A percentile compares a stretch with the other conserved stretches of the same genome.
These are phyloP conservation scores for Pyrenopolyporus hunteri DNA, from an alignment of 495 filamentous ascomycete species.

Conservation along the genomic window DNA sequence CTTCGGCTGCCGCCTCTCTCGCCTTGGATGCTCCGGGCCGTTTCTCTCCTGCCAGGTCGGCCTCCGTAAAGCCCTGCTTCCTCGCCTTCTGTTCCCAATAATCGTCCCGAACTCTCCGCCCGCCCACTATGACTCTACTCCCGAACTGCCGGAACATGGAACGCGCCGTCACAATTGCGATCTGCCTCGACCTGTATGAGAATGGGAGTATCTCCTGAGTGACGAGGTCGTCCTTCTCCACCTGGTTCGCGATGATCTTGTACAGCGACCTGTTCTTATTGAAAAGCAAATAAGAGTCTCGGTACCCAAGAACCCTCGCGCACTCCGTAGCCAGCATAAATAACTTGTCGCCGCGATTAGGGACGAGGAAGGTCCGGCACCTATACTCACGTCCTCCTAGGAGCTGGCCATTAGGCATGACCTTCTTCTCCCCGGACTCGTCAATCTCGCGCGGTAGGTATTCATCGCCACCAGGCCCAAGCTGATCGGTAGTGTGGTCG, in stretches of 20 bases:
- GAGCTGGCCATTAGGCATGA: slow-evolving; percentile 78
- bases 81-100: slow-evolving; percentile 98
- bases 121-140: slow-evolving; percentile 89
- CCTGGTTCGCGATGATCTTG: slow-evolving; percentile 97
- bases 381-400: slow-evolving; percentile 85
- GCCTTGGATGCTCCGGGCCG: slow-evolving; percentile 89
- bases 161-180: slow-evolving; percentile 96
- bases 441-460: slow-evolving; percentile 95
- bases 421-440: slow-evolving; percentile 92
- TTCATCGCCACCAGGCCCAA: slow-evolving; percentile 90
- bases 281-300: slow-evolving; percentile 97
- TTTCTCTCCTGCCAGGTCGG: slow-evolving; percentile 95
- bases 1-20: slow-evolving; percentile 76
- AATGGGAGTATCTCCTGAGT: slow-evolving; percentile 94
- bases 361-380: slow-evolving; percentile 92
- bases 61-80: slow-evolving; percentile 98
- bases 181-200: slow-evolving; percentile 96
- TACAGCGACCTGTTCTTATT: slow-evolving; percentile 98
- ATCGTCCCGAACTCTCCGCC: slow-evolving; percentile 91
- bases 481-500: slow-evolving; percentile 97
- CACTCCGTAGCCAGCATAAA: slow-evolving; percentile 99
- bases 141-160: slow-evolving; percentile 99
- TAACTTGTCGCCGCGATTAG: slow-evolving; percentile 85
- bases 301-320: slow-evolving; percentile 89
- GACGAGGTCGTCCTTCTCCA: slow-evolving; percentile 96